Base-by-base conservation (phyloP, 257 asterid species). In the Linaria vulgaris region DNA sequence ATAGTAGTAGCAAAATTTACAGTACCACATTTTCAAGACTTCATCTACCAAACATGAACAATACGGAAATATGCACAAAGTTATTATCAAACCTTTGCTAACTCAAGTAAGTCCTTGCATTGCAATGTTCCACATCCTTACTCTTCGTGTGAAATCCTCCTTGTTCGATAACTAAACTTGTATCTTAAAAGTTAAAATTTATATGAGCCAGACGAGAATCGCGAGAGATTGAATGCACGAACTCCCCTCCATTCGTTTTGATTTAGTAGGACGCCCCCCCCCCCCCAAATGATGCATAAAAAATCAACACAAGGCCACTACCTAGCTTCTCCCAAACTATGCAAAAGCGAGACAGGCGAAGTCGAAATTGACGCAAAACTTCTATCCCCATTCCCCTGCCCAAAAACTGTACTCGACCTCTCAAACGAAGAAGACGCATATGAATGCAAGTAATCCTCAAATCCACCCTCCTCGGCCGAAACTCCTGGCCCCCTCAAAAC, bases 381-480 rank as follows among this genome's bases (percentile, higher is more conserved):
- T 37, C 67, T 55, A 70, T 82, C 76, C 13, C 24, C 79, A 57
- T 74, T 63, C 23, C 71, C 76, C 47, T 53, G 46, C 57, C 0
- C 66, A 57, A 10, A 20, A 48, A 7, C n/a, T n/a, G 79, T 69
- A 22, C 74, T 74, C 0, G 70, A 69, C 55, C 69, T 63, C 15
- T 59, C 79, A n/a, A 72, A 75, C 1, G 84, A 79, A 1, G 81
- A 76, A 5, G 83, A 79, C 27, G 79, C 81, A 53, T 74, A 76
- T 0, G 88, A 79, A 52, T 71, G 71, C 74, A 82, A 16, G 50
- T 72, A 82, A 52, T 79, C 78, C 21, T 82, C 88, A 20, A 79
- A 82, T 52, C 83, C 88, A 8, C 60, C 74, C 27, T 56, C 74
- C 6, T 59, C 64, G 0, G 20, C 37, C 6, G 22, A 23, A 21